Percentiles rank a stretch among this genome's conserved stretches.
phyloP scores from a whole-genome alignment of 352 stramenopile species.

The Phytophthora podocarpi region DNA sequence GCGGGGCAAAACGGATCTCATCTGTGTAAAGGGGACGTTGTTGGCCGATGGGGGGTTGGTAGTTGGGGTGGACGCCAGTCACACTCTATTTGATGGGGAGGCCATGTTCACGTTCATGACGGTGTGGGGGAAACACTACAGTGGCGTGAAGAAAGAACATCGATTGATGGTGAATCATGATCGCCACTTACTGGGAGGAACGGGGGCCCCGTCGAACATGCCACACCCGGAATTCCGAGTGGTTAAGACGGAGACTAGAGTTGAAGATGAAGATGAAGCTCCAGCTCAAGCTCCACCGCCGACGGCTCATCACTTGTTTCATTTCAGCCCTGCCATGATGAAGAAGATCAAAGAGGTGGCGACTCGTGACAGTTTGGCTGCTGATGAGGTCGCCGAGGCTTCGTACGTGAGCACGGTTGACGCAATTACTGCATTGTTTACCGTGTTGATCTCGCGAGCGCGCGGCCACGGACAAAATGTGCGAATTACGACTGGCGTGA shows the following conservation, averaged over 20 bases:
- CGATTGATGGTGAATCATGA: conserved; percentile 45
- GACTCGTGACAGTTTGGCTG: background rate
- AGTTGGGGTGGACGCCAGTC: conserved; percentile 48
- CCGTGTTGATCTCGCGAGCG: conserved; percentile 51
- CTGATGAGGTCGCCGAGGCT: background rate
- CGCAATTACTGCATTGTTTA: conserved; percentile 46
- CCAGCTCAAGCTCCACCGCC: conserved; percentile 12
- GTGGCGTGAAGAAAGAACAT: conserved; percentile 27
- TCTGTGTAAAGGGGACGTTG: conserved; percentile 45
- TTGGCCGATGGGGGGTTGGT: conserved; percentile 53
- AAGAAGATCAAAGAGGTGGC: conserved; percentile 46
- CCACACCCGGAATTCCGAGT: conserved; percentile 56
- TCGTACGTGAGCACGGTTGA: conserved; percentile 63
- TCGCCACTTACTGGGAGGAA: conserved; percentile 38
- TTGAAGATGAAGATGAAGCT: background rate
- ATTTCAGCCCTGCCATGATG: conserved; percentile 49
- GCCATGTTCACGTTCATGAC: conserved; percentile 67
- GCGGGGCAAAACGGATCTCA: conserved; percentile 22
- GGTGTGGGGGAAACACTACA: conserved; percentile 63
- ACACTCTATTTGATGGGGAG: conserved; percentile 58
- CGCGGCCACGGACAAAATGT: conserved; percentile 48
- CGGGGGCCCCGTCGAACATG: conserved; percentile 20
- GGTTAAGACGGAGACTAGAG: background rate
- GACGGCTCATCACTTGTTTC: conserved; percentile 53
- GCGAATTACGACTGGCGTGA: conserved; percentile 55